Conservation (phyloP, 441 rosid genomes). For the Breynia disticha region DNA sequence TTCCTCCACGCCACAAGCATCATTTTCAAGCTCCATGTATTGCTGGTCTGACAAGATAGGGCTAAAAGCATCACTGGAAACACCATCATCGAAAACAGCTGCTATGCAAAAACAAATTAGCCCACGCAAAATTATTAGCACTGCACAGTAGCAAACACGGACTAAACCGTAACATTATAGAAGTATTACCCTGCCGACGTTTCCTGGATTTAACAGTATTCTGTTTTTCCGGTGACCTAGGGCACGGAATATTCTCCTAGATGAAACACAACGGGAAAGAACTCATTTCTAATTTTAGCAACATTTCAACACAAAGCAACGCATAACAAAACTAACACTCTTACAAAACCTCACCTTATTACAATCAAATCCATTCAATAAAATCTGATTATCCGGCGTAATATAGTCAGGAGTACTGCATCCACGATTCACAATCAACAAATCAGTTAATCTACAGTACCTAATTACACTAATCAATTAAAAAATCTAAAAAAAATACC, state of each 20-base stretch:
- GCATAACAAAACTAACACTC: neutral
- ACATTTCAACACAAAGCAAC: neutral
- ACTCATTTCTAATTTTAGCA: neutral
- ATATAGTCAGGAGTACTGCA: constrained; percentile 91
- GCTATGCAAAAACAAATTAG: constrained; percentile 8
- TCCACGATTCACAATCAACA: constrained; percentile 6
- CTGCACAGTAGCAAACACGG: neutral
- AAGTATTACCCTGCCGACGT: constrained; percentile 39
- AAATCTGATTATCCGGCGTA: constrained; percentile 73
- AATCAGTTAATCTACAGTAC: neutral
- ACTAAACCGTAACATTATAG: neutral
- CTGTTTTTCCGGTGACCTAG: constrained; percentile 72
- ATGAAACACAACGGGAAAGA: neutral
- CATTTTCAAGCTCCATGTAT: constrained; percentile 37
- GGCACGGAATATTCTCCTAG: constrained; percentile 71
- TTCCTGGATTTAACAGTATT: constrained; percentile 48
- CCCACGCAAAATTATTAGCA: neutral
- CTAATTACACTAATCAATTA: neutral
- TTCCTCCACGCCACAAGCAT: constrained; percentile 35
- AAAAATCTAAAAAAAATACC: constrained; percentile 28
- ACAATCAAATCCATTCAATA: constrained; percentile 39
- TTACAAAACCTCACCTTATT: constrained; percentile 39
- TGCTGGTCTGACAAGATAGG: constrained; percentile 34
- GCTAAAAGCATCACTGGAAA: constrained; percentile 27
- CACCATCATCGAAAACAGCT: constrained; percentile 25